phyloP scores from a whole-genome alignment of 1,284 basidiomycete species.

The Malassezia restricta region DNA sequence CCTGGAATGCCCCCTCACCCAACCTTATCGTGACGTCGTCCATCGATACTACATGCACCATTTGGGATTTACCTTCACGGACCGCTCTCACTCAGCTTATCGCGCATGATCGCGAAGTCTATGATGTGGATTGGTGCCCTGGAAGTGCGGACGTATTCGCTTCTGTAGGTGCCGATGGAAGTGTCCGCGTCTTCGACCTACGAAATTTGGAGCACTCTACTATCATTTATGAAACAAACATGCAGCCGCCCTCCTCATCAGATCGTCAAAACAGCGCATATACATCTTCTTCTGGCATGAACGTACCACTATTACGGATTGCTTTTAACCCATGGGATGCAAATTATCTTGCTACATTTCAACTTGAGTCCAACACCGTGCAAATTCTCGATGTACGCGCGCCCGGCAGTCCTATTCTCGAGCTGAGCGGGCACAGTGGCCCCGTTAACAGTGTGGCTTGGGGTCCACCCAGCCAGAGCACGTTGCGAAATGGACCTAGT shows the following conservation, averaged over 20 bases:
- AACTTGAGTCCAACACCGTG: conserved; percentile 39
- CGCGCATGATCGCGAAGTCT: conserved; percentile 95
- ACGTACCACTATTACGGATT: conserved; percentile 39
- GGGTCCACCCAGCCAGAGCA: conserved; percentile 37
- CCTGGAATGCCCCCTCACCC: conserved; percentile 44
- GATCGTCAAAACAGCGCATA: neutral
- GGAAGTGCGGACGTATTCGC: conserved; percentile 96
- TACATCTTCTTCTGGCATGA: conserved; percentile 1
- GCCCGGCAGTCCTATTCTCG: conserved; percentile 41
- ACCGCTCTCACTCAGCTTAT: conserved; percentile 80
- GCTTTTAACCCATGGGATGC: conserved; percentile 46
- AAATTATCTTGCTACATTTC: conserved; percentile 46
- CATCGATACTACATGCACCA: conserved; percentile 51
- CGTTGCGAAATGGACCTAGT: conserved; percentile 26
- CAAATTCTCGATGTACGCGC: conserved; percentile 46
- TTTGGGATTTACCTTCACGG: conserved; percentile 83
- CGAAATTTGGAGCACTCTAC: conserved; percentile 94
- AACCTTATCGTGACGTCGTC: conserved; percentile 51
- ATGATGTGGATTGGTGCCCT: conserved; percentile 95
- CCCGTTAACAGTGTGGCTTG: conserved; percentile 42
- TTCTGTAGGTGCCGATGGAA: conserved; percentile 93
- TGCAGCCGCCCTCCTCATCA: conserved; percentile 16
- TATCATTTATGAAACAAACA: conserved; percentile 70
- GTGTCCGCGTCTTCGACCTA: conserved; percentile 87
- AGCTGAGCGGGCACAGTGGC: conserved; percentile 39